A percentile compares a stretch with the other conserved stretches of the same genome.
These are phyloP conservation scores for Nakazawaea holstii DNA, from an alignment of 805 yeast species.

Conservation along the genomic window DNA sequence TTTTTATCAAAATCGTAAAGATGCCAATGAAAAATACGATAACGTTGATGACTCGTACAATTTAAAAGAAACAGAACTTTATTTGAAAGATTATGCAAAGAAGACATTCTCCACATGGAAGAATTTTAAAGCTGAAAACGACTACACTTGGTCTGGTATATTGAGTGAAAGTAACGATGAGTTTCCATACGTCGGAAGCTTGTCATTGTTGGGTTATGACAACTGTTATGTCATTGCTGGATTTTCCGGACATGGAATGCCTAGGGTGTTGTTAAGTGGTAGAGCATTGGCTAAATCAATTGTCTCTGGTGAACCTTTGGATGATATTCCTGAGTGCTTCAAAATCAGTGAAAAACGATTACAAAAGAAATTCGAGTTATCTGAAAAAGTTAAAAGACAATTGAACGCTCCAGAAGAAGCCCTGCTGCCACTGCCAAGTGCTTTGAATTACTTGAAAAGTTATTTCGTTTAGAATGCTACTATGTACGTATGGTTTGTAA, in stretches of 20 bases:
- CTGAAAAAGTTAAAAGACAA: too few species aligned
- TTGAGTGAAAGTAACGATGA: conserved; percentile 15
- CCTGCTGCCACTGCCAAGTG: too few species aligned
- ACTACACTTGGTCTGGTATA: conserved; percentile 14
- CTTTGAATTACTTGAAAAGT: too few species aligned
- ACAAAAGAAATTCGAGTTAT: neutral
- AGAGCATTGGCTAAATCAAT: conserved; percentile 13
- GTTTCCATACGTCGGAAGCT: conserved; percentile 15
- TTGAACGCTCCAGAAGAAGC: too few species aligned
- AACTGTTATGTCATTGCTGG: conserved; percentile 14
- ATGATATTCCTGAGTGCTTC: conserved; percentile 12
- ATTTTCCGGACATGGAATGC: conserved; percentile 16
- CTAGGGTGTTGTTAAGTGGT: conserved; percentile 13
- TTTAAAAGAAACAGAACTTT: conserved; percentile 5
- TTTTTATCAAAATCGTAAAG: neutral
- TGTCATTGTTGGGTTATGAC: conserved; percentile 5
- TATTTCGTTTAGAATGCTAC: too few species aligned
- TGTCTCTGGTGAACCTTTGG: conserved; percentile 8
- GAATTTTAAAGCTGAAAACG: conserved; percentile 4
- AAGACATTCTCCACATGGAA: conserved; percentile 11
- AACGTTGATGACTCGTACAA: conserved; percentile 12
- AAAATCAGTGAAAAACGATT: conserved; percentile 11
- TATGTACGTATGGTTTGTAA: too few species aligned
- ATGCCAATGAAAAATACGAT: neutral
- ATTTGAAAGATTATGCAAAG: conserved; percentile 10